Evolutionary conservation across 2,329 filamentous ascomycete genomes (phyloP).

Genomic region (Pseudogymnoascus sp.): DNA sequence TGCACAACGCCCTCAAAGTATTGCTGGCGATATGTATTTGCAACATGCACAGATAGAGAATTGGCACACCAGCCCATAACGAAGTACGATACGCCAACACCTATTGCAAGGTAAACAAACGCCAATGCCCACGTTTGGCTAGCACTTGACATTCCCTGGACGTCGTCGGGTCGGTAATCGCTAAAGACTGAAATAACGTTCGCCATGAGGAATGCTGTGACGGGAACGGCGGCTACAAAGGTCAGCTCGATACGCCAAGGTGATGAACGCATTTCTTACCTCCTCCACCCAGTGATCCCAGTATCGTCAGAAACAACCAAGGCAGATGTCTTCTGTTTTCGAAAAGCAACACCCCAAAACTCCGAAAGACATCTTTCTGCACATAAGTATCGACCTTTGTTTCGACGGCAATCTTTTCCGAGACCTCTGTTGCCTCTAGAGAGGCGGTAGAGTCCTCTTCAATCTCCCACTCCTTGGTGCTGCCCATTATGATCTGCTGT

Average conservation of each 20-base stretch:
- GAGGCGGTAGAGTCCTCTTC: conserved; percentile 23
- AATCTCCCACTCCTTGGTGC: conserved; percentile 18
- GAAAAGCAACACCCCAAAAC: conserved; percentile 49
- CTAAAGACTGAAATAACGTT: conserved; percentile 45
- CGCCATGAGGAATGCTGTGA: conserved; percentile 50
- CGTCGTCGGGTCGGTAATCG: conserved; percentile 16
- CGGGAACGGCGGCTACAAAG: conserved; percentile 34
- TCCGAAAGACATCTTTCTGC: conserved; percentile 38
- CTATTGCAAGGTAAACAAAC: conserved; percentile 53
- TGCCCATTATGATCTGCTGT: conserved; percentile 50
- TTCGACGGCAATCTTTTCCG: conserved; percentile 14
- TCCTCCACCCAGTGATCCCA: conserved; percentile 32
- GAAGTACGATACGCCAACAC: conserved; percentile 47
- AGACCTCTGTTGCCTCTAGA: conserved; percentile 32
- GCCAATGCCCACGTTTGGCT: conserved; percentile 51
- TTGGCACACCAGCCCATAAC: conserved; percentile 39
- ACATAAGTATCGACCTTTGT: conserved; percentile 27
- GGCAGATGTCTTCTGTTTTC: conserved; percentile 48
- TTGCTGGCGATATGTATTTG: conserved; percentile 34
- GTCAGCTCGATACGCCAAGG: neutral
- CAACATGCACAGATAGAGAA: conserved; percentile 28
- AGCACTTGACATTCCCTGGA: neutral
- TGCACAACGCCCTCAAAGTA: conserved; percentile 39
- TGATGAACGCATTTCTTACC: neutral
- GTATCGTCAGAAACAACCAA: conserved; percentile 42